A percentile compares a stretch with the other conserved stretches of the same genome.
Conservation (phyloP, 1,284 basidiomycete species). For the Phylloporus gajari region DNA sequence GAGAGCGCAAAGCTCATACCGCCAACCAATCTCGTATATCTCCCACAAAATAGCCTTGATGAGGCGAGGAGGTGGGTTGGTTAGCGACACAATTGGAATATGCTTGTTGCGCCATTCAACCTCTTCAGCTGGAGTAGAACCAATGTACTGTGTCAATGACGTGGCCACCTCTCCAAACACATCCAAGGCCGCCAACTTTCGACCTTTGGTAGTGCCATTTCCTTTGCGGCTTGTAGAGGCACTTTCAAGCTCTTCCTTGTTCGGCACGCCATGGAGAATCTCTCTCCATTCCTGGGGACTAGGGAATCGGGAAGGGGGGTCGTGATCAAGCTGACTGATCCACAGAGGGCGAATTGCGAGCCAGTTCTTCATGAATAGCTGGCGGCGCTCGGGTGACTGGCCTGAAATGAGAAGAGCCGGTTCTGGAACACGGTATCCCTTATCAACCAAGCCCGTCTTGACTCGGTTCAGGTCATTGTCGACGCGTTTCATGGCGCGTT, state of each 20-base stretch:
- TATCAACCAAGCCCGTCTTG: background rate
- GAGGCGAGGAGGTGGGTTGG: background rate
- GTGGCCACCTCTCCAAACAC: too few species aligned
- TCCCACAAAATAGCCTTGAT: background rate
- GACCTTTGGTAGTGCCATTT: background rate
- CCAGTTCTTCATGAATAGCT: conserved; percentile 7
- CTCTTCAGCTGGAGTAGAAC: background rate
- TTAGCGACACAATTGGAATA: background rate
- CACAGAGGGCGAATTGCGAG: too few species aligned
- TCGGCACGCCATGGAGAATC: too few species aligned
- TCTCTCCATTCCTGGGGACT: background rate
- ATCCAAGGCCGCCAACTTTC: too few species aligned
- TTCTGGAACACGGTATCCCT: conserved; percentile 12
- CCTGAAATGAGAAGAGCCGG: conserved; percentile 12
- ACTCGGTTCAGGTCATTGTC: conserved; percentile 2
- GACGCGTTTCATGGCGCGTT: background rate
- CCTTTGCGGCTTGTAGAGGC: too few species aligned
- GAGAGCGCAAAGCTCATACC: background rate
- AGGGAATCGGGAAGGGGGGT: background rate
- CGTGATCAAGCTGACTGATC: background rate
- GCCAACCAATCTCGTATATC: background rate
- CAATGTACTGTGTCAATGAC: too few species aligned
- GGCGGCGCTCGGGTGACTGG: background rate
- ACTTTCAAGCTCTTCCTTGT: too few species aligned
- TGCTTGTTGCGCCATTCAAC: background rate